Conservation (phyloP, 202 grass and related monocot genomes). For the Sporobolus alterniflorus region DNA sequence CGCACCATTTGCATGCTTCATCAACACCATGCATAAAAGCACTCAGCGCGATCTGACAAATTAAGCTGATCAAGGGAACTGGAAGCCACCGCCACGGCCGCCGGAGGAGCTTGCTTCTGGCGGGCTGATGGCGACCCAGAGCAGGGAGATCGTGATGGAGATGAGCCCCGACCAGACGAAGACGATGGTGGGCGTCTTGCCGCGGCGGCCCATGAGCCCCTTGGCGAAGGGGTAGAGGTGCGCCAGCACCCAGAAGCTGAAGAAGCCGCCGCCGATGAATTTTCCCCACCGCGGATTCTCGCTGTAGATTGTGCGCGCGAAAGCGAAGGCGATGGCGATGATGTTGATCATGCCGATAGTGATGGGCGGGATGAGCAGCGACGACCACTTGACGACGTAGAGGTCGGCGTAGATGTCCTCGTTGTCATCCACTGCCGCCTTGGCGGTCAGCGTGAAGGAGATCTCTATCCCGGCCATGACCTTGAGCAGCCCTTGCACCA, state of each 20-base stretch:
- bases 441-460: slow-evolving; percentile 92
- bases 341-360: slow-evolving; percentile 98
- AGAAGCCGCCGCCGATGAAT: slow-evolving; percentile 92
- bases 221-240: slow-evolving; percentile 96
- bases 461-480: slow-evolving; percentile 99
- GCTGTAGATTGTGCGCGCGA: slow-evolving; percentile 83
- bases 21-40: neutral
- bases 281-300: slow-evolving; percentile 93
- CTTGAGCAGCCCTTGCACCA: slow-evolving; percentile 86
- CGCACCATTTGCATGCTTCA: neutral
- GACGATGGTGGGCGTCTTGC: slow-evolving; percentile 95
- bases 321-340: slow-evolving; percentile 93
- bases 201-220: slow-evolving; percentile 90
- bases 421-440: slow-evolving; percentile 75
- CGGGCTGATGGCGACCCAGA: slow-evolving; percentile 90
- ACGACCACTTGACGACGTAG: slow-evolving; percentile 92
- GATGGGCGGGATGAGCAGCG: slow-evolving; percentile 90
- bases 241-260: slow-evolving; percentile 95
- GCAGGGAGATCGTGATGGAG: slow-evolving; percentile 85
- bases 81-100: slow-evolving; percentile 46
- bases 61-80: slow-evolving; percentile 55
- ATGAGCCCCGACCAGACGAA: slow-evolving; percentile 91
- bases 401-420: slow-evolving; percentile 96
- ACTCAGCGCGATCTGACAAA: neutral
- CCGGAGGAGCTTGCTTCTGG: slow-evolving; percentile 41